A percentile compares a stretch with the other conserved stretches of the same genome.
Conservation (phyloP, 257 asterid species). For the Paraleonurus japonicus region DNA sequence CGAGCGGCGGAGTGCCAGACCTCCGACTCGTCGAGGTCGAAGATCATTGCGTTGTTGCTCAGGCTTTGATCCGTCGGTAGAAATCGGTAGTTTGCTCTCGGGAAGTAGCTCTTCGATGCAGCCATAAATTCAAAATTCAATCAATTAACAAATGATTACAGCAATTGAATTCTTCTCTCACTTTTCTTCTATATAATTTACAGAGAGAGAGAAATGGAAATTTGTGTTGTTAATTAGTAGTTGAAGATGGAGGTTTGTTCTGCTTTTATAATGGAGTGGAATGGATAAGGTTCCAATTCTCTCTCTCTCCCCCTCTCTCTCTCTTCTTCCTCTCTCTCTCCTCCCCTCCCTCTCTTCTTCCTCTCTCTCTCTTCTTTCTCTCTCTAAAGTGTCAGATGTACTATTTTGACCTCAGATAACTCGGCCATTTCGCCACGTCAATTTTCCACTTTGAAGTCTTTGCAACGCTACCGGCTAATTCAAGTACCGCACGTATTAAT, state of each 20-base stretch:
- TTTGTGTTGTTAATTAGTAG: not conserved
- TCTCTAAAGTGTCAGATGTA: too few species aligned
- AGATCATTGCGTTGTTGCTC: constrained; percentile 32
- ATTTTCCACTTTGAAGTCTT: not conserved
- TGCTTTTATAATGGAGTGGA: constrained; percentile 41
- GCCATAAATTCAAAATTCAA: constrained; percentile 40
- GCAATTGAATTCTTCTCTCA: not conserved
- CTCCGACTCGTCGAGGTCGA: constrained; percentile 81
- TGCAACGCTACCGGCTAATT: not conserved
- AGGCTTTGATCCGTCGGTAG: constrained; percentile 36
- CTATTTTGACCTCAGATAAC: not conserved
- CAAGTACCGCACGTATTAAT: not conserved
- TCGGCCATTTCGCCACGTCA: constrained; percentile 14
- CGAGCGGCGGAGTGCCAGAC: constrained; percentile 50
- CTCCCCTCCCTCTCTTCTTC: too few species aligned
- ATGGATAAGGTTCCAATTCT: constrained; percentile 50
- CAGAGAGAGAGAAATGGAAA: not conserved
- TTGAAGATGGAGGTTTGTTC: constrained; percentile 23
- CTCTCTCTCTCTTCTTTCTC: constrained; percentile 23
- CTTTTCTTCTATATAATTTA: not conserved
- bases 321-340: too few species aligned
- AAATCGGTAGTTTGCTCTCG: constrained; percentile 53
- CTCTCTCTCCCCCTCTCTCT: constrained; percentile 20
- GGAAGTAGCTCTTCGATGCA: constrained; percentile 54
- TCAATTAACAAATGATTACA: not conserved